A percentile compares a stretch with the other conserved stretches of the same genome.
Conservation (phyloP, 352 stramenopile genomes). For the Blastocystis sp. region DNA sequence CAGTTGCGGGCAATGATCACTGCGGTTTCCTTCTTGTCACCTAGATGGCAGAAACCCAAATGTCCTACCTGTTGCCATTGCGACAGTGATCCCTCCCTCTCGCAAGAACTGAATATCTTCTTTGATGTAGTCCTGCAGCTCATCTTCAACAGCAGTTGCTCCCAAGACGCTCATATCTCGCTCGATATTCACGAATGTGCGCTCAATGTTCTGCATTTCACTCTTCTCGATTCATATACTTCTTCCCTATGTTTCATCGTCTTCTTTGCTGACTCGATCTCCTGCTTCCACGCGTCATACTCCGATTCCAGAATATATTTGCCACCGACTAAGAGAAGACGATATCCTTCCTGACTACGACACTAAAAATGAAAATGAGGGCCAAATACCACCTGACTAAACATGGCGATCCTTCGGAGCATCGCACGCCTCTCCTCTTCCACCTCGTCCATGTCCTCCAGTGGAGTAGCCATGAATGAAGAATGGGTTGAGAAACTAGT, state of each 20-base stretch:
- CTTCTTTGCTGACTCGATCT: constrained; percentile 26
- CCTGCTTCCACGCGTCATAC: neutral
- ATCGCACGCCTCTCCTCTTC: neutral
- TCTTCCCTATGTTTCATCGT: constrained; percentile 54
- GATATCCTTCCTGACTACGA: constrained; percentile 49
- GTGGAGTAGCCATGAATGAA: neutral
- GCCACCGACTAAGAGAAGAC: constrained; percentile 27
- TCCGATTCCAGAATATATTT: constrained; percentile 3
- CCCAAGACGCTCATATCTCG: constrained; percentile 4
- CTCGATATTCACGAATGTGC: constrained; percentile 26
- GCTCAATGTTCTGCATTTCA: constrained; percentile 18
- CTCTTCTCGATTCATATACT: neutral
- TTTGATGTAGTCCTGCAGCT: constrained; percentile 46
- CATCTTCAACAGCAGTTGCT: constrained; percentile 35
- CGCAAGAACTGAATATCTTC: constrained; percentile 55
- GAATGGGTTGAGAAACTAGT: neutral
- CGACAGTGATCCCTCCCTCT: constrained; percentile 15
- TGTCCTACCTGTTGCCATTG: constrained; percentile 20
- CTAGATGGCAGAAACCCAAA: neutral
- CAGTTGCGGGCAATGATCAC: constrained; percentile 55
- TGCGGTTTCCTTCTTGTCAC: constrained; percentile 60
- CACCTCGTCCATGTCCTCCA: neutral
- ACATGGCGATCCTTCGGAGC: neutral
- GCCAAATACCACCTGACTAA: neutral
- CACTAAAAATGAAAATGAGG: neutral